Evolutionary conservation across 202 grass and related monocot species (phyloP).

Genomic region (Zizania palustris): DNA sequence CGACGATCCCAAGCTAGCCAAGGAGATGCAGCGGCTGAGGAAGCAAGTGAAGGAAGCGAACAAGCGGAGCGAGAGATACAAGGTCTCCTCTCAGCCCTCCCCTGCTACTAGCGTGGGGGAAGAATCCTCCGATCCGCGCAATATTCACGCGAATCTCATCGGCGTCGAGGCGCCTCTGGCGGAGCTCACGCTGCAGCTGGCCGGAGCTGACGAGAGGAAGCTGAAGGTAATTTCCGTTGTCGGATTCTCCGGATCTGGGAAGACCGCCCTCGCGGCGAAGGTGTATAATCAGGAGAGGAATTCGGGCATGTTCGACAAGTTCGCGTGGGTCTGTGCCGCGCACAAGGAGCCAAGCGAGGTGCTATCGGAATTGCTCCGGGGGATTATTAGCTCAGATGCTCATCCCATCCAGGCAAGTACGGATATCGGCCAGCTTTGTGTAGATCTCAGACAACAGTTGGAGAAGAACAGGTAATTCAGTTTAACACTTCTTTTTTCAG

Average conservation of each 20-base stretch:
- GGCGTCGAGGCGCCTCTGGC: not conserved
- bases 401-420: not conserved
- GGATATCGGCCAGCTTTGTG: not conserved
- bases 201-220: not conserved
- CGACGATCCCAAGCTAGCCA: not conserved
- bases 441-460: not conserved
- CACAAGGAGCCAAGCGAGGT: not conserved
- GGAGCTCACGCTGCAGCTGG: slow-evolving; percentile 3
- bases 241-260: not conserved
- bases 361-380: not conserved
- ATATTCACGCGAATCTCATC: not conserved
- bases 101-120: not conserved
- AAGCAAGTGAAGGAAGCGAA: not conserved
- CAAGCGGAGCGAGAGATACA: slow-evolving; percentile 2
- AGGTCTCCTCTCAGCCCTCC: not conserved
- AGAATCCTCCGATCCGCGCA: not conserved
- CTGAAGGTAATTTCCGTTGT: slow-evolving; percentile 16
- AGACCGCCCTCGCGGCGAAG: slow-evolving; percentile 7
- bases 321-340: slow-evolving; percentile 3
- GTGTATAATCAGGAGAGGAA: not conserved
- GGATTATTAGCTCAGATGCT: not conserved
- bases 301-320: not conserved
- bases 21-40: not conserved
- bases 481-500: too few relatives aligned
- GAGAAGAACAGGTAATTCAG: slow-evolving; percentile 9